Conservation (phyloP, 768 basidiomycete genomes). For the Nevesoporus exiguus region DNA sequence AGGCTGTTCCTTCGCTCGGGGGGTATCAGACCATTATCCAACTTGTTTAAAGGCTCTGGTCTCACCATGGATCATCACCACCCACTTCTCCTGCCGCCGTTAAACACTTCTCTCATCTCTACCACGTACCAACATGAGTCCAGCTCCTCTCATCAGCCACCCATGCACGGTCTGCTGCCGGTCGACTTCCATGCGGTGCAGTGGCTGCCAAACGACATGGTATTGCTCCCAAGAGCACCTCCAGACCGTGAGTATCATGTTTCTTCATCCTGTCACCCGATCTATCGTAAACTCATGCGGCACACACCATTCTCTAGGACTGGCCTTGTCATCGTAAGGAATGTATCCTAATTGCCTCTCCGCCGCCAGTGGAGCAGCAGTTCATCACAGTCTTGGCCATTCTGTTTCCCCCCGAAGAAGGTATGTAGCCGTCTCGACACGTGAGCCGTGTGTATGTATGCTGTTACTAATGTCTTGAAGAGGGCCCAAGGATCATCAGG, state of each 20-base stretch:
- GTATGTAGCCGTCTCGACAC: slow-evolving; percentile 33
- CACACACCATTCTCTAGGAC: slow-evolving; percentile 46
- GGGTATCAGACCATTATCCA: slow-evolving; percentile 16
- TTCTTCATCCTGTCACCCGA: slow-evolving; percentile 16
- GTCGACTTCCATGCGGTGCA: slow-evolving; percentile 83
- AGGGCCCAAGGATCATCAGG: slow-evolving; percentile 67
- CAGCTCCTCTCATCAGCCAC: slow-evolving; percentile 58
- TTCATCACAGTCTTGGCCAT: slow-evolving; percentile 67
- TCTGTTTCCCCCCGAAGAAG: slow-evolving; percentile 74
- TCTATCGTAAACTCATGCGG: slow-evolving; percentile 8
- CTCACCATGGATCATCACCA: slow-evolving; percentile 1
- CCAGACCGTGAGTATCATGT: slow-evolving; percentile 45
- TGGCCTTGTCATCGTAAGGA: slow-evolving; percentile 74
- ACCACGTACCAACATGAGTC: slow-evolving; percentile 40
- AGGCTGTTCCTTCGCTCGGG: slow-evolving; percentile 4
- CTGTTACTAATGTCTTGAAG: slow-evolving; percentile 34
- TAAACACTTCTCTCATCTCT: slow-evolving; percentile 18
- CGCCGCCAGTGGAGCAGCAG: slow-evolving; percentile 68
- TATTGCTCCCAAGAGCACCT: slow-evolving; percentile 81
- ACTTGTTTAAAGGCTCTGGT: slow-evolving; percentile 17
- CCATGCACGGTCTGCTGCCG: slow-evolving; percentile 74
- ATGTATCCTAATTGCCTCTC: slow-evolving; percentile 71
- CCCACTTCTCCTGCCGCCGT: slow-evolving; percentile 14
- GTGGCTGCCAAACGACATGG: slow-evolving; percentile 78
- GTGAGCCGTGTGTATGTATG: slow-evolving; percentile 3